These are phyloP conservation scores for Brassica carinata DNA, from an alignment of 345 rosid genomes.

Conservation along the genomic window DNA sequence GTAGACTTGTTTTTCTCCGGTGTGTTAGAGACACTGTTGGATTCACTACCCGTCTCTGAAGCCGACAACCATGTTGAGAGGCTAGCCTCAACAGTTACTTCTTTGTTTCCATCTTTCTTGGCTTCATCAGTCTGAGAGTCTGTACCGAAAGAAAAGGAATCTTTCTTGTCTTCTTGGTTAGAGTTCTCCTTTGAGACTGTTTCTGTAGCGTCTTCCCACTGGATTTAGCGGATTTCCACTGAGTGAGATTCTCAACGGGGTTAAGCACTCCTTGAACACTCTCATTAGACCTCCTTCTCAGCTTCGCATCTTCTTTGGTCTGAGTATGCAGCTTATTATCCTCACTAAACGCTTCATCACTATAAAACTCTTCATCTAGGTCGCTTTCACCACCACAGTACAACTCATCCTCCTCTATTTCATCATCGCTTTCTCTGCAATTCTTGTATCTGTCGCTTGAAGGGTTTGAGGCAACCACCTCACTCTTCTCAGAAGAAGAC, in stretches of 20 bases:
- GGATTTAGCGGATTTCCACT: constrained; percentile 81
- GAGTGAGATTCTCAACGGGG: constrained; percentile 92
- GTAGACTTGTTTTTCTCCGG: constrained; percentile 48
- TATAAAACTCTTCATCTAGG: constrained; percentile 48
- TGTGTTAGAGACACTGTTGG: constrained; percentile 38
- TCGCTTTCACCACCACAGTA: constrained; percentile 47
- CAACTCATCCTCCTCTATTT: constrained; percentile 48
- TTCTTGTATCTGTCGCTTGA: constrained; percentile 65
- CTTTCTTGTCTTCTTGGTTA: constrained; percentile 37
- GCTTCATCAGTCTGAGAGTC: constrained; percentile 44
- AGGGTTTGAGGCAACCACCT: constrained; percentile 46
- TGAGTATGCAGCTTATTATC: constrained; percentile 15
- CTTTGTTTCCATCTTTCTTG: constrained; percentile 49
- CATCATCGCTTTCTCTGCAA: constrained; percentile 69
- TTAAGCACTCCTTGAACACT: constrained; percentile 65
- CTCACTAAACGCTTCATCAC: constrained; percentile 42
- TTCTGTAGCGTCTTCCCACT: constrained; percentile 49
- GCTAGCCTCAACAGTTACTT: constrained; percentile 75
- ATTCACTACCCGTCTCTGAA: constrained; percentile 55
- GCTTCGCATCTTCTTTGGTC: constrained; percentile 34
- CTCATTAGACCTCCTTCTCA: constrained; percentile 32
- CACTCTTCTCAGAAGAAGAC: constrained; percentile 54
- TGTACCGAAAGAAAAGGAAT: constrained; percentile 38
- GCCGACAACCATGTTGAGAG: constrained; percentile 87
- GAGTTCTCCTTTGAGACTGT: constrained; percentile 67